Percentiles rank a stretch among this genome's conserved stretches.
These are phyloP conservation scores for Umbilicus rupestris DNA, from an alignment of 164 flowering plant species.

Conservation along the genomic window DNA sequence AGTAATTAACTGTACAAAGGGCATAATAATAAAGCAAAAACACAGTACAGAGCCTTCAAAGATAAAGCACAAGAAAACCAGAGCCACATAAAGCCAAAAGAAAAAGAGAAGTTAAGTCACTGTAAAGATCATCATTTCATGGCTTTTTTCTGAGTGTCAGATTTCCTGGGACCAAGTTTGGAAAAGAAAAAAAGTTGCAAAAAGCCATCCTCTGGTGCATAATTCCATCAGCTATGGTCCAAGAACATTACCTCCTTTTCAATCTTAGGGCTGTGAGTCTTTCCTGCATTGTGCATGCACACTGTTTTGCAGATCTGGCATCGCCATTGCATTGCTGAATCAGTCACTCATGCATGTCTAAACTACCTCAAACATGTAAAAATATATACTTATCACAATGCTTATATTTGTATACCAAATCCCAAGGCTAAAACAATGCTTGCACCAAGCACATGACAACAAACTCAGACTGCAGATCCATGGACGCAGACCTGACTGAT, in stretches of 20 bases:
- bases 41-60: neutral
- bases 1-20: no score
- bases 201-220: neutral
- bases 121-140: neutral
- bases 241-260: neutral
- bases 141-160: neutral
- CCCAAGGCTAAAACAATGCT: neutral
- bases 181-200: neutral
- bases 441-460: neutral
- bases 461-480: neutral
- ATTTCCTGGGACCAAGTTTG: slow-evolving; percentile 1
- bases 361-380: neutral
- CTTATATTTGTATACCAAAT: slow-evolving; percentile 3
- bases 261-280: neutral
- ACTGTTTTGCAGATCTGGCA: slow-evolving; percentile 1
- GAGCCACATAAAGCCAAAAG: neutral
- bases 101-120: neutral
- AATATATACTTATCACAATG: neutral
- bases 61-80: neutral
- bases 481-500: no score
- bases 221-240: neutral
- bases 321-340: neutral
- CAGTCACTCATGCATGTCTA: neutral
- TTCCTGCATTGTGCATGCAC: neutral
- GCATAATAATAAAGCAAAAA: neutral